Conservation (phyloP, 176 grass and related monocot species). For the Oryza coarctata region DNA sequence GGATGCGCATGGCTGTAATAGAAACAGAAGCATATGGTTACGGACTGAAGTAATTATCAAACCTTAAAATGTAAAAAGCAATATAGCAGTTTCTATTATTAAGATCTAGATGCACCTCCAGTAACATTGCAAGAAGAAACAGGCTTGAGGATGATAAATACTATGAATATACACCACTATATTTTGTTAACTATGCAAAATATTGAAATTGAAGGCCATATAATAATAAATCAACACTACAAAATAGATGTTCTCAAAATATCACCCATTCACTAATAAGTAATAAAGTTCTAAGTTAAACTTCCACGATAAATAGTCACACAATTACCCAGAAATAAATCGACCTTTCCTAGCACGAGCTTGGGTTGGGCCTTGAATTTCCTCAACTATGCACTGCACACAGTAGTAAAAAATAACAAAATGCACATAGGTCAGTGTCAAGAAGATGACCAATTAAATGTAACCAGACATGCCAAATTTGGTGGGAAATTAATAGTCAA, state of each 20-base stretch:
- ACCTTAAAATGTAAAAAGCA: neutral
- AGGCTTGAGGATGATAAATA: neutral
- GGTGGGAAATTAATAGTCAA: neutral
- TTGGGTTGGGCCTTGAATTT: constrained; percentile 89
- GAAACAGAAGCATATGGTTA: constrained; percentile 13
- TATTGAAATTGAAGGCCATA: constrained; percentile 8
- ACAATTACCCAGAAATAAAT: constrained; percentile 98
- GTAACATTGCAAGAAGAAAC: constrained; percentile 10
- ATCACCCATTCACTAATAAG: constrained; percentile 12
- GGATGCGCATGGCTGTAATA: constrained; percentile 91
- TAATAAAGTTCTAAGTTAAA: neutral
- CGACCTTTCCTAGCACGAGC: constrained; percentile 87
- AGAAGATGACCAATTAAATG: constrained; percentile 1
- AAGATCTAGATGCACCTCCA: neutral
- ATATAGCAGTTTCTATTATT: constrained; percentile 11
- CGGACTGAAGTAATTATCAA: constrained; percentile 14
- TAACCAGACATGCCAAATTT: constrained; percentile 1
- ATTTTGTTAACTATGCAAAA: neutral
- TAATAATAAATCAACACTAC: constrained; percentile 11
- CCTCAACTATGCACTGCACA: constrained; percentile 95
- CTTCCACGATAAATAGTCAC: constrained; percentile 10
- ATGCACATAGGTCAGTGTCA: neutral
- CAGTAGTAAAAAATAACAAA: constrained; percentile 30
- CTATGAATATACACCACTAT: neutral
- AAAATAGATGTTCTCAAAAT: constrained; percentile 25